Conservation (phyloP, 164 flowering plant genomes). For the Platanus orientalis region DNA sequence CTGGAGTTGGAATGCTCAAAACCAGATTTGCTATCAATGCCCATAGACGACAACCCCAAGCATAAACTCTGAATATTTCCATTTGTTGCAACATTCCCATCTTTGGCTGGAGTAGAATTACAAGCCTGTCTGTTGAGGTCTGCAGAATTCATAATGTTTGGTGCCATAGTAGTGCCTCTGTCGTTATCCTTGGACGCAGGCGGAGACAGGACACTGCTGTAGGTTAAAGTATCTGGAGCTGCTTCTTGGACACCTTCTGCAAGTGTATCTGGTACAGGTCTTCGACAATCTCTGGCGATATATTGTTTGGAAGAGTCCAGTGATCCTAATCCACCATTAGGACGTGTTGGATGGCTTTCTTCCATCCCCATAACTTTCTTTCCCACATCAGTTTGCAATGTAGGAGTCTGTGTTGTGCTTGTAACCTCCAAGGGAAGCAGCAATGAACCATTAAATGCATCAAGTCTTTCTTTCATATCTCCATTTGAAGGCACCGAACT, state of each 20-base stretch:
- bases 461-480: slow-evolving; percentile 42
- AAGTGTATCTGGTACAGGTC: slow-evolving; percentile 7
- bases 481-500: slow-evolving; percentile 37
- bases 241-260: slow-evolving; percentile 14
- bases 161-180: slow-evolving; percentile 9
- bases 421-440: slow-evolving; percentile 34
- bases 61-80: slow-evolving; percentile 18
- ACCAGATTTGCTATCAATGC: slow-evolving; percentile 9
- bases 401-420: slow-evolving; percentile 23
- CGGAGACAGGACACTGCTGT: slow-evolving; percentile 4
- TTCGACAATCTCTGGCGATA: slow-evolving; percentile 10
- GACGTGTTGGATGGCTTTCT: slow-evolving; percentile 22
- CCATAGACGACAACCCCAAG: slow-evolving; percentile 30
- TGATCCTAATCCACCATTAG: slow-evolving; percentile 25
- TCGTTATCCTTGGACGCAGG: slow-evolving; percentile 16
- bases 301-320: slow-evolving; percentile 24
- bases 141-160: slow-evolving; percentile 13
- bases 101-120: slow-evolving; percentile 18
- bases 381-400: slow-evolving; percentile 32
- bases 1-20: slow-evolving; percentile 7
- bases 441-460: slow-evolving; percentile 20
- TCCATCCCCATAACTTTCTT: slow-evolving; percentile 30
- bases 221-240: slow-evolving; percentile 7
- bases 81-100: slow-evolving; percentile 22
- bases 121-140: slow-evolving; percentile 19